Conservation (phyloP, 2,329 filamentous ascomycete genomes). For the Alternaria novae-zelandiae region DNA sequence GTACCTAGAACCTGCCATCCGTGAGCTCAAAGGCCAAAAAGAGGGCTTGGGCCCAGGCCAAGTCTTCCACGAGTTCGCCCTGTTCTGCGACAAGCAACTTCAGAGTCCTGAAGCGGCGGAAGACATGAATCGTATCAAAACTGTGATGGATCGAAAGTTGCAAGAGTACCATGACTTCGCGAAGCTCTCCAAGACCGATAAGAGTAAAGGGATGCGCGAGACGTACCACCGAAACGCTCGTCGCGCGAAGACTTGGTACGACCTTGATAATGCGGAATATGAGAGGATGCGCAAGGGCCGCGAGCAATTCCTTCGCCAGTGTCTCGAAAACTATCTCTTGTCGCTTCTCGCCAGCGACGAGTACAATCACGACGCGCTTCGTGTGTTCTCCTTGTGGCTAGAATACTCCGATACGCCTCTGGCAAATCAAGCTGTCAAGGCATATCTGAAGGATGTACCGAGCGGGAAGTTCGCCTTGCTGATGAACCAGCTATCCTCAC, state of each 20-base stretch:
- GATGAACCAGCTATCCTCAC: slow-evolving; percentile 97
- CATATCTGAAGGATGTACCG: slow-evolving; percentile 74
- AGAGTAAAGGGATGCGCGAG: slow-evolving; percentile 55
- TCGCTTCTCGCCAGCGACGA: slow-evolving; percentile 84
- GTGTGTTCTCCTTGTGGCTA: slow-evolving; percentile 94
- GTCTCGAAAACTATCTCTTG: slow-evolving; percentile 90
- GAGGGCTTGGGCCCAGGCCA: slow-evolving; percentile 78
- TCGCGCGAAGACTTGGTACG: slow-evolving; percentile 85
- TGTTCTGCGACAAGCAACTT: slow-evolving; percentile 93
- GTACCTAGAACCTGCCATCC: slow-evolving; percentile 84
- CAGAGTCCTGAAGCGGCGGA: slow-evolving; percentile 84
- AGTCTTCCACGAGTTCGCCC: slow-evolving; percentile 93
- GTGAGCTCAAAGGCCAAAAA: slow-evolving; percentile 73
- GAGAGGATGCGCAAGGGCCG: slow-evolving; percentile 77
- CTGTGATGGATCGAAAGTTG: slow-evolving; percentile 78
- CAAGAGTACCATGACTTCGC: slow-evolving; percentile 80
- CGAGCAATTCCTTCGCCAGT: slow-evolving; percentile 83
- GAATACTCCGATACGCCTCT: slow-evolving; percentile 78
- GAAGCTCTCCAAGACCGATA: slow-evolving; percentile 59
- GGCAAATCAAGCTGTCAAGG: slow-evolving; percentile 78
- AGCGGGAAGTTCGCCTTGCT: slow-evolving; percentile 90
- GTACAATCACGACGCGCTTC: slow-evolving; percentile 86
- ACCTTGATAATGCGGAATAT: slow-evolving; percentile 88
- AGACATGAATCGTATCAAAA: slow-evolving; percentile 81
- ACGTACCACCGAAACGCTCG: slow-evolving; percentile 63